These are phyloP conservation scores for Hamigera avellanea DNA, from an alignment of 495 filamentous ascomycete species.

Conservation along the genomic window DNA sequence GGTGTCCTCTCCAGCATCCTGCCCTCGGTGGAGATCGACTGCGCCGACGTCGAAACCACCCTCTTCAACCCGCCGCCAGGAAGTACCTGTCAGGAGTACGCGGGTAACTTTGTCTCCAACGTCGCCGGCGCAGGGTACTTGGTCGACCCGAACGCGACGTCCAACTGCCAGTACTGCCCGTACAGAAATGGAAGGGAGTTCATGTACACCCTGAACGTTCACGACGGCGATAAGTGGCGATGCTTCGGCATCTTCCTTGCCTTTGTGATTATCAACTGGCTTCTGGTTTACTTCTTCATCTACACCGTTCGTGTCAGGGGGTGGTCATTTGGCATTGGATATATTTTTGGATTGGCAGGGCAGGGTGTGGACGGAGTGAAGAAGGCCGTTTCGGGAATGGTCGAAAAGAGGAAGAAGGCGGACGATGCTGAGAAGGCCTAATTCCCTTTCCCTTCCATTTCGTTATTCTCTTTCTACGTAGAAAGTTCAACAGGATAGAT, in stretches of 20 bases:
- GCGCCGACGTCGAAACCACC: constrained; percentile 47
- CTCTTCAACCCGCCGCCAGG: constrained; percentile 53
- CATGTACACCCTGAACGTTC: constrained; percentile 53
- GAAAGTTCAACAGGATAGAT: no score
- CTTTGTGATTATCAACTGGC: constrained; percentile 68
- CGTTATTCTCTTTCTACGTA: background rate
- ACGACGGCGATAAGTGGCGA: constrained; percentile 53
- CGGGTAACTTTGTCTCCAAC: constrained; percentile 36
- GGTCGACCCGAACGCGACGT: constrained; percentile 41
- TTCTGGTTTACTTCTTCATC: constrained; percentile 75
- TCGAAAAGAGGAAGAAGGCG: constrained; percentile 13
- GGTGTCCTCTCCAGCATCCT: constrained; percentile 58
- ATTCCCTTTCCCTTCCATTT: no score
- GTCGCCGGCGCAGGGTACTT: constrained; percentile 44
- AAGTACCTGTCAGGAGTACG: constrained; percentile 52
- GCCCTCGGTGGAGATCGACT: constrained; percentile 41
- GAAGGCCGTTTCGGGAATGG: constrained; percentile 23
- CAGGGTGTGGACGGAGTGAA: constrained; percentile 31
- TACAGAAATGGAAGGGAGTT: constrained; percentile 57
- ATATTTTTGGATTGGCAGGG: constrained; percentile 39
- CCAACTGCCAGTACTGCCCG: constrained; percentile 64
- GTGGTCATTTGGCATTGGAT: constrained; percentile 62
- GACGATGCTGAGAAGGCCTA: constrained; percentile 1
- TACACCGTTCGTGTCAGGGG: constrained; percentile 63
- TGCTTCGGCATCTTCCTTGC: constrained; percentile 71